These are phyloP conservation scores for Sugiyamaella japonica DNA, from an alignment of 1,139 yeast genomes.

Conservation along the genomic window DNA sequence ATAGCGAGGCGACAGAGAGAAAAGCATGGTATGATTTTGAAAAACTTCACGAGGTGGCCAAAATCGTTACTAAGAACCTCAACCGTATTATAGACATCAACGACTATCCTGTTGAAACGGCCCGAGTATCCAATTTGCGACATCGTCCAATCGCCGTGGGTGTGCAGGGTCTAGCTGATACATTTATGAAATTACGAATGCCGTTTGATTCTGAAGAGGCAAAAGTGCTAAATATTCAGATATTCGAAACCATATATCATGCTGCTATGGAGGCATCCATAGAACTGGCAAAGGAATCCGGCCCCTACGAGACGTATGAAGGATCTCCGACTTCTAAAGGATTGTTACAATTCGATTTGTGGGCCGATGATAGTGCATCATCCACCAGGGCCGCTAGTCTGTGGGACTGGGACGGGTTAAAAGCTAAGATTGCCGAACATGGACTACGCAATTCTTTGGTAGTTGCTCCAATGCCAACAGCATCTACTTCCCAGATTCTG, in stretches of 20 bases:
- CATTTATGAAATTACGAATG: conserved; percentile 59
- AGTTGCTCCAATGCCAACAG: conserved; percentile 89
- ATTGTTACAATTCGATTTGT: conserved; percentile 65
- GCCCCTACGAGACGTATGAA: conserved; percentile 58
- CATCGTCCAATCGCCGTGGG: conserved; percentile 80
- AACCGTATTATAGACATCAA: conserved; percentile 68
- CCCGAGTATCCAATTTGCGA: conserved; percentile 58
- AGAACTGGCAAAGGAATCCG: conserved; percentile 59
- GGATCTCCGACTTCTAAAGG: conserved; percentile 78
- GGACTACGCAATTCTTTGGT: conserved; percentile 73
- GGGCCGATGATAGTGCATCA: conserved; percentile 49
- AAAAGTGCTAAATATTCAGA: conserved; percentile 57
- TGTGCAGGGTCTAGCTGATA: conserved; percentile 78
- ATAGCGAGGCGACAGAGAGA: conserved; percentile 33
- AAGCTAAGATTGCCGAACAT: conserved; percentile 49
- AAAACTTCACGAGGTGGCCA: conserved; percentile 60
- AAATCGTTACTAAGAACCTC: conserved; percentile 62
- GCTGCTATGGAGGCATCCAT: conserved; percentile 72
- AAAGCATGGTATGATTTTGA: conserved; percentile 54
- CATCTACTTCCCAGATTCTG: conserved; percentile 76
- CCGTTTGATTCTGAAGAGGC: conserved; percentile 71
- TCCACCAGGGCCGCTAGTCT: conserved; percentile 33
- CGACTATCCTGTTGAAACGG: conserved; percentile 63
- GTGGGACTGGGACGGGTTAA: conserved; percentile 65
- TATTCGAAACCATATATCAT: conserved; percentile 81